Evolutionary conservation across 371 early-diverging fungal species (phyloP).

Genomic region (Mucor saturninus): DNA sequence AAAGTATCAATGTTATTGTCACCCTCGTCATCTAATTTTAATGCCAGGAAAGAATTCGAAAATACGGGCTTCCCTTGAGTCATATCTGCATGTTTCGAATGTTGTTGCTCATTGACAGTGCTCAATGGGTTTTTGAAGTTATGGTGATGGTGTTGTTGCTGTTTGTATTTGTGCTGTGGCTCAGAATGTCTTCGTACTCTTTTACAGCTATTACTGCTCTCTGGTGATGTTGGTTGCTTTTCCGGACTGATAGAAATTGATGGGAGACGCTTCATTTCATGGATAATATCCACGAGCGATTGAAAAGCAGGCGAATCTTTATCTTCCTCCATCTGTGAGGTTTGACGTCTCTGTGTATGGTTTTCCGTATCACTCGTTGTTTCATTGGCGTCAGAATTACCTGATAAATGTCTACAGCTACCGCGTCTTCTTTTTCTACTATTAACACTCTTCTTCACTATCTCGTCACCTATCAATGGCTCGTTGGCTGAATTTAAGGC

Average conservation of each 20-base stretch:
- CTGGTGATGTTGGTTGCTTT: neutral
- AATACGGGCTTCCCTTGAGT: constrained; percentile 10
- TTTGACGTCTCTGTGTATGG: constrained; percentile 2
- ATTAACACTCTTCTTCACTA: neutral
- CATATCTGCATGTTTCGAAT: neutral
- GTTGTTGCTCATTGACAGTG: constrained; percentile 10
- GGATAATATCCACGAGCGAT: constrained; percentile 47
- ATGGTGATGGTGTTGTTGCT: neutral
- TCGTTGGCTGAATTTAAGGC: too few relatives aligned
- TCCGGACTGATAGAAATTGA: constrained; percentile 11
- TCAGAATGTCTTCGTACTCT: constrained; percentile 37
- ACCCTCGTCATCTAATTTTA: constrained; percentile 10
- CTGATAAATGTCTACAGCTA: constrained; percentile 8
- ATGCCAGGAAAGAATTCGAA: constrained; percentile 18
- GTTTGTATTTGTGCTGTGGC: constrained; percentile 19
- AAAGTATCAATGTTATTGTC: neutral
- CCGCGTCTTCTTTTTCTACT: constrained; percentile 11
- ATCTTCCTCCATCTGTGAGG: constrained; percentile 8
- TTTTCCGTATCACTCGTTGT: neutral
- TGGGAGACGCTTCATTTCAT: constrained; percentile 42
- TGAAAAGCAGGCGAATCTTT: constrained; percentile 41
- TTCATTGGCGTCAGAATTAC: neutral
- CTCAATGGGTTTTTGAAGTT: neutral
- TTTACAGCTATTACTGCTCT: constrained; percentile 6
- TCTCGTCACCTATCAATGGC: too few relatives aligned